Evolutionary conservation across 1,139 yeast species (phyloP), one percentile per base, ranked within the genome.

Genomic region (Protomyces gravidus): DNA sequence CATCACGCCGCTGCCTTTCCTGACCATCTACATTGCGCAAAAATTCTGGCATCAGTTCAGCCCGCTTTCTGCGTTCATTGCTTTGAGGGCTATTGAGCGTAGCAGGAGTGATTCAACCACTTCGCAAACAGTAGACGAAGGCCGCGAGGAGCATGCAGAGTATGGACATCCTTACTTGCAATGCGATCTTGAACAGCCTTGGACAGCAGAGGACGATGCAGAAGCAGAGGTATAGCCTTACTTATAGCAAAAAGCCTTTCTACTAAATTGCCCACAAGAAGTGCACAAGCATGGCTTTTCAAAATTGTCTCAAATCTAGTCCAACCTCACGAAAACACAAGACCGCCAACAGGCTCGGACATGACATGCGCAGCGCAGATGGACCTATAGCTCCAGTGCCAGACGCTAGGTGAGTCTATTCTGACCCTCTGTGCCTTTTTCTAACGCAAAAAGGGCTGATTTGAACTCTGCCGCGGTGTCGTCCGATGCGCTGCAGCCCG

Each of bases 41-140:
- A 86, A 85, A 67, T 90, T 89, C 70, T 89, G 90, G 69, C 82
- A 82, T 63, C 85, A 84, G 66, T 87, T 88, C 66, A 77, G 84
- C 49, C 97, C 97, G 0, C 74, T 92, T 60, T 82, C 90, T 3
- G 80, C 82, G 63, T 90, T 86, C 69, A 90, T 92, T 69, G 97
- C 98, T 0, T 76, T 92, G 60, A 79, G 95, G 57, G 83, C 87
- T 0, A 81, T 83, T 33, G 64, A 66, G 33, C 57, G 65, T 11
- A 36, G 64, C 33, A 52, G 63, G 28, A 39, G 56, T 7, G 32
- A 28, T 21, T 40, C 56, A 19, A 28, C 48, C 19, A 36, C 64
- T 6, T 61, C 65, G 39, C 51, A 61, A 59, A 84, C 90, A 0
- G 74, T 85, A 40, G 90, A 85, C 68, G 92, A 85, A 68, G 74